Evolutionary conservation across 805 yeast species (phyloP), one percentile per base, ranked within the genome.

Genomic region (Metschnikowia gelsemii): DNA sequence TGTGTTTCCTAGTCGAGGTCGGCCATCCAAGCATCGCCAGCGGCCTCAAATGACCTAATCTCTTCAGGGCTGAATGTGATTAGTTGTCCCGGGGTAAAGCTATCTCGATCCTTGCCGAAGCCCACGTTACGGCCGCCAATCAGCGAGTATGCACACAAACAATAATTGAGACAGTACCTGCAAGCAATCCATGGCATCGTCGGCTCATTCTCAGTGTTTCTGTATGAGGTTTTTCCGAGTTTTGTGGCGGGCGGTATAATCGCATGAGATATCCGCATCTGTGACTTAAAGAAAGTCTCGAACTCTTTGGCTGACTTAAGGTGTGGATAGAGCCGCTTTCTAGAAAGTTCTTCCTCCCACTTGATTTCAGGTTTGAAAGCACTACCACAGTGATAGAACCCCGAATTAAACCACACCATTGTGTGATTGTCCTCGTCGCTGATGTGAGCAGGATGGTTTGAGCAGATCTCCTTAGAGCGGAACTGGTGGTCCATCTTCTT

Each of bases 391-490:
- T 70, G 75, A 35, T 71, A 65, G 56, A 82, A 72, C 0, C 91
- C 91, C 13, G 87, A 83, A 52, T 83, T 83, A 32, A 82, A 69
- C 88, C 89, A 84, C 3, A 81, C 52, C 33, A 80, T 56, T 0
- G 76, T 66, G 25, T 64, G 67, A 36, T 70, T 61, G 55, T 76
- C 81, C 16, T 63, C 62, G 38, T 76, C 81, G 17, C 67, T 61
- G 8, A 80, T 57, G 58, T 80, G 86, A 2, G 78, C 82, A 0
- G 84, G 84, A 55, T 79, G 84, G 24, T 80, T 78, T 1, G 82
- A 70, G 54, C 85, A 79, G 18, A 79, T 47, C 59, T 77, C 81
- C 36, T 63, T 49, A 33, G 61, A 68, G 50, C 62, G 58, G 56
- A 50, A 51, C 42, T 20, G 54, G 28, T 42, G 59, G 34, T n/a